These are phyloP conservation scores for Maudiozyma serrabonitensis DNA, from an alignment of 805 yeast genomes.

Conservation along the genomic window DNA sequence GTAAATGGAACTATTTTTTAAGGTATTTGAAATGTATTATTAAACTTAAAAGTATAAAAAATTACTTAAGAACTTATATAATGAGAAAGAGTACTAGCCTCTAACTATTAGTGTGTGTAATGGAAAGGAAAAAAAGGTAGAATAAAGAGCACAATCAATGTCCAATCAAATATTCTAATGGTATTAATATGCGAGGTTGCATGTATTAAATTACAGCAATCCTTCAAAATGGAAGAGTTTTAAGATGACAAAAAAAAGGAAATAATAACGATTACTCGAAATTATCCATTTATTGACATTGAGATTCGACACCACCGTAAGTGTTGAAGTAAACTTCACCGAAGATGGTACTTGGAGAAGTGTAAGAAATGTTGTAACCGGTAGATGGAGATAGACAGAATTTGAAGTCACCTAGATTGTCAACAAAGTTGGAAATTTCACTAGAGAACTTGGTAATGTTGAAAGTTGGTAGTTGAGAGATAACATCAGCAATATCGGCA, in stretches of 20 bases:
- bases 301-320: not conserved
- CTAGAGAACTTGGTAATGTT: not conserved
- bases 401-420: not conserved
- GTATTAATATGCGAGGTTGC: not conserved
- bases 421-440: not conserved
- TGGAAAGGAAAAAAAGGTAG: not conserved
- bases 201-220: no score
- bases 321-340: constrained; percentile 1
- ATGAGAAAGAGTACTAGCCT: not conserved
- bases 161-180: not conserved
- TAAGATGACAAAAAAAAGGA: no score
- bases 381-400: constrained; percentile 1
- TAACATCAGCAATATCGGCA: not conserved
- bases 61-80: not conserved
- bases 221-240: no score
- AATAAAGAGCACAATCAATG: not conserved
- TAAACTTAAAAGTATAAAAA: not conserved
- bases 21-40: not conserved
- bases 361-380: not conserved
- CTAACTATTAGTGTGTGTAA: not conserved
- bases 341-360: not conserved
- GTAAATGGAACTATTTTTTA: no score
- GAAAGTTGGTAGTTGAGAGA: not conserved
- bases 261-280: not conserved
- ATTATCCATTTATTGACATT: not conserved